Base-by-base conservation (phyloP, 805 yeast genomes). In the Scheffersomyces coipomensis region DNA sequence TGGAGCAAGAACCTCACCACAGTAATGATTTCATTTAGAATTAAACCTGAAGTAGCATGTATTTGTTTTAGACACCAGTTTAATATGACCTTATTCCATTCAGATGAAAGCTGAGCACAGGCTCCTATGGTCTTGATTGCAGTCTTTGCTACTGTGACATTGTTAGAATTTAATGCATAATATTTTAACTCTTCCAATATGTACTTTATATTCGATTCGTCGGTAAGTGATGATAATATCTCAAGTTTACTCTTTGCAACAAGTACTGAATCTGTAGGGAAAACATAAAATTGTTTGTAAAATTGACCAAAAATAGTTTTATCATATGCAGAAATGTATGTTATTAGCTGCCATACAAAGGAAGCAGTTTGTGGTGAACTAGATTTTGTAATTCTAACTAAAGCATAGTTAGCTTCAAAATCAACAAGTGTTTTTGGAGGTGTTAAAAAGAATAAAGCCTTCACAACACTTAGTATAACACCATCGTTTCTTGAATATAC, bases 1-100 rank as follows among this genome's bases (percentile, higher is more conserved):
- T 87, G 95, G 26, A 89, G 78, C 45, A 89, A 61, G 46, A 75
- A 78, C 34, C 97, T 68, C 5, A 90, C 71, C 2, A 88, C 87
- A 5, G 86, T 78, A 3, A 90, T 71, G 37, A 83, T 71, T 50
- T 88, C 93, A 39, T 80, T 76, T 30, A 80, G 68, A 4, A 83
- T 57, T 3, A 44, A 52, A 29, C 60, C 62, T 5, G 45, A 46
- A 11, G 64, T 50, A 6, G 33, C 21, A 29, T 43, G 74, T 52
- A 82, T 62, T 51, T 81, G 68, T 18, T 55, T 58, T 45, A 80
- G 64, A 45, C 88, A 66, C 88, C 95, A 85, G 37, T 70, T 74
- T 47, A 87, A 70, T 3, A 84, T 71, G 44, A 64, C 73, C 6
- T 68, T 56, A 29, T 75, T 73, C 71, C 84, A 78, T n/a, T 64